A percentile compares a stretch with the other conserved stretches of the same genome.
Conservation (phyloP, 1,284 basidiomycete genomes). For the Fomes fomentarius region DNA sequence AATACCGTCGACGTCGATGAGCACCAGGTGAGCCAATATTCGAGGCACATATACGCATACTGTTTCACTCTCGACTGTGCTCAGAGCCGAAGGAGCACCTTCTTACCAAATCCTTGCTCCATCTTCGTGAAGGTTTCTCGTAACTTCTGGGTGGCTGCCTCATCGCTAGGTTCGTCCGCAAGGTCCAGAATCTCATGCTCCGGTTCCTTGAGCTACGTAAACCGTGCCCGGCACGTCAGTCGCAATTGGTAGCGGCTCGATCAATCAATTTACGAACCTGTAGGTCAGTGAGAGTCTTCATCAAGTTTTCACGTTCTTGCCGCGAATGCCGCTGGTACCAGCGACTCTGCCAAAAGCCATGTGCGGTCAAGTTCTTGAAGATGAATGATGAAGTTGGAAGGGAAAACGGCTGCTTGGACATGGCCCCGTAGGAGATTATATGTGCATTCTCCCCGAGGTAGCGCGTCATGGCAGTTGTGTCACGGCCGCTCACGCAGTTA, state of each 20-base stretch:
- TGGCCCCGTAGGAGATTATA: constrained; percentile 86
- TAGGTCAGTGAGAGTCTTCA: constrained; percentile 52
- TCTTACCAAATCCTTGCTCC: constrained; percentile 67
- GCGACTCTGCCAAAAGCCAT: constrained; percentile 77
- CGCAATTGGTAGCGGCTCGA: neutral
- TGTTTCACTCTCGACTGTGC: too few relatives aligned
- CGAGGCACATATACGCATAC: too few relatives aligned
- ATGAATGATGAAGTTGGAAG: constrained; percentile 83
- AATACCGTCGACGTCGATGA: too few relatives aligned
- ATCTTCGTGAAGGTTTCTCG: constrained; percentile 51
- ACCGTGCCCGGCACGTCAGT: constrained; percentile 7
- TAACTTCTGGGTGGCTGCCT: constrained; percentile 52
- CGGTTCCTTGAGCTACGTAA: constrained; percentile 61
- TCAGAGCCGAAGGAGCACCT: constrained; percentile 66
- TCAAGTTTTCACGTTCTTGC: constrained; percentile 49
- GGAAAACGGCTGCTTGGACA: constrained; percentile 81
- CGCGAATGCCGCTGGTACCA: constrained; percentile 62
- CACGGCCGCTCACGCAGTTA: constrained; percentile 79
- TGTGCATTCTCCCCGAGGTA: constrained; percentile 68
- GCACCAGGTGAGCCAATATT: too few relatives aligned
- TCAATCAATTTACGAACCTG: constrained; percentile 47
- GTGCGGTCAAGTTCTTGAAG: constrained; percentile 75
- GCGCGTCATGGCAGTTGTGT: constrained; percentile 69
- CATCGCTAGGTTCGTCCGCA: constrained; percentile 49
- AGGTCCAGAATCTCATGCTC: constrained; percentile 69